phyloP scores from a whole-genome alignment of 2,329 filamentous ascomycete genomes.

The Bipolaris cookei region DNA sequence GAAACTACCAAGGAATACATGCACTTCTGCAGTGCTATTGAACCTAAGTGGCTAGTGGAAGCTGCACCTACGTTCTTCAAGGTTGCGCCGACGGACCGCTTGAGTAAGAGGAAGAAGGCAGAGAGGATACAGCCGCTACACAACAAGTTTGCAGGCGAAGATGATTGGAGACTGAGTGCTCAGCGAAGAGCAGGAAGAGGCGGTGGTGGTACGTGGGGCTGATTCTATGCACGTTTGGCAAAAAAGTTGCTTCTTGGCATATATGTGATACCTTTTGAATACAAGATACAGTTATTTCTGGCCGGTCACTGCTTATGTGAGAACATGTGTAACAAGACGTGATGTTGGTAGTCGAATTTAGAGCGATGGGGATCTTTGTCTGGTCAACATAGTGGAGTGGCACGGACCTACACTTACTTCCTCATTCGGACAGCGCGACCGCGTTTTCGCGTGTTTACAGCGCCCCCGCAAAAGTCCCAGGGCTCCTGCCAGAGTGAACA shows the following conservation, averaged over 20 bases:
- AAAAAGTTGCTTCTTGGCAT: background rate
- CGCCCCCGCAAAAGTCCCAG: slow-evolving; percentile 15
- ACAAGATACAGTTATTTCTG: background rate
- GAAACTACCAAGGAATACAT: slow-evolving; percentile 98
- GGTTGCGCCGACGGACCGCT: slow-evolving; percentile 82
- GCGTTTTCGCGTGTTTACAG: slow-evolving; percentile 33
- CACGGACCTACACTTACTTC: slow-evolving; percentile 26
- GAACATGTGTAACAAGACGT: background rate
- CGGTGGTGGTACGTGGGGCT: slow-evolving; percentile 94
- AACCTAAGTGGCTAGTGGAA: slow-evolving; percentile 92
- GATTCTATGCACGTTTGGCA: slow-evolving; percentile 21
- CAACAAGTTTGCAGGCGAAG: slow-evolving; percentile 88
- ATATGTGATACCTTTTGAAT: slow-evolving; percentile 4
- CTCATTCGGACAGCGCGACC: slow-evolving; percentile 29
- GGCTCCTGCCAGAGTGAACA: slow-evolving; percentile 11
- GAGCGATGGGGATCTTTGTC: background rate
- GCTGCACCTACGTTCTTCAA: slow-evolving; percentile 99
- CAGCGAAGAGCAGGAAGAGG: slow-evolving; percentile 84
- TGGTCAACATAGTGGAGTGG: background rate
- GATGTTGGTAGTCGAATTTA: background rate
- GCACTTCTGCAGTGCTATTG: slow-evolving; percentile 90
- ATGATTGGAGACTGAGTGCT: slow-evolving; percentile 92
- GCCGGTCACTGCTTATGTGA: background rate
- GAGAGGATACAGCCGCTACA: slow-evolving; percentile 95
- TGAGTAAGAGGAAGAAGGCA: slow-evolving; percentile 91